Percentiles rank a stretch among this genome's conserved stretches.
Conservation (phyloP, 2,329 filamentous ascomycete species). For the Ophiobolus disseminans region DNA sequence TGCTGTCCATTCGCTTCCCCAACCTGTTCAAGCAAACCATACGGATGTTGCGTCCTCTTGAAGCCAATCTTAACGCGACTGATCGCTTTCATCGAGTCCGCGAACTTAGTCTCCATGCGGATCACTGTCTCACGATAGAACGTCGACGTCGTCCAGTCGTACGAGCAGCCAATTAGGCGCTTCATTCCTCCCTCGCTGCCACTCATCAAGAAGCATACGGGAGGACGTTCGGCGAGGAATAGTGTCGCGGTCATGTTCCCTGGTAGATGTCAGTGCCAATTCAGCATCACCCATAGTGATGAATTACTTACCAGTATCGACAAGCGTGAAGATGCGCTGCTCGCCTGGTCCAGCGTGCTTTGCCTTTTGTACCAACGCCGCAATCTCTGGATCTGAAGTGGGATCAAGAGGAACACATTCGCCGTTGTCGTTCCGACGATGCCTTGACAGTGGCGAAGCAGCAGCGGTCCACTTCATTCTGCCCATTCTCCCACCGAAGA, state of each 20-base stretch:
- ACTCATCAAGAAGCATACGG: slow-evolving; percentile 51
- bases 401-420: slow-evolving; percentile 46
- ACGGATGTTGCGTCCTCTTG: slow-evolving; percentile 39
- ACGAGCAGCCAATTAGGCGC: slow-evolving; percentile 55
- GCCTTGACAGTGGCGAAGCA: slow-evolving; percentile 42
- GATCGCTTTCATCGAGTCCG: slow-evolving; percentile 46
- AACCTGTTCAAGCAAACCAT: slow-evolving; percentile 34
- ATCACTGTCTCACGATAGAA: slow-evolving; percentile 56
- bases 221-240: slow-evolving; percentile 51
- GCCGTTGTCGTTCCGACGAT: slow-evolving; percentile 35
- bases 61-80: slow-evolving; percentile 43
- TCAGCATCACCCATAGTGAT: not conserved
- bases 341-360: slow-evolving; percentile 33
- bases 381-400: slow-evolving; percentile 26
- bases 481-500: slow-evolving; percentile 48
- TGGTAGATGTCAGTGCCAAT: slow-evolving; percentile 30
- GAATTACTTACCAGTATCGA: slow-evolving; percentile 42
- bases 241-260: slow-evolving; percentile 54
- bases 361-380: slow-evolving; percentile 27
- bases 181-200: slow-evolving; percentile 54
- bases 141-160: slow-evolving; percentile 53
- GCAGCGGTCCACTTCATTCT: slow-evolving; percentile 48
- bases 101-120: slow-evolving; percentile 50
- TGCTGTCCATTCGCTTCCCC: slow-evolving; percentile 30
- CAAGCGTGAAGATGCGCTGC: slow-evolving; percentile 34